These are phyloP conservation scores for Tolypocladium sp. DNA, from an alignment of 2,329 filamentous ascomycete species.

Conservation along the genomic window DNA sequence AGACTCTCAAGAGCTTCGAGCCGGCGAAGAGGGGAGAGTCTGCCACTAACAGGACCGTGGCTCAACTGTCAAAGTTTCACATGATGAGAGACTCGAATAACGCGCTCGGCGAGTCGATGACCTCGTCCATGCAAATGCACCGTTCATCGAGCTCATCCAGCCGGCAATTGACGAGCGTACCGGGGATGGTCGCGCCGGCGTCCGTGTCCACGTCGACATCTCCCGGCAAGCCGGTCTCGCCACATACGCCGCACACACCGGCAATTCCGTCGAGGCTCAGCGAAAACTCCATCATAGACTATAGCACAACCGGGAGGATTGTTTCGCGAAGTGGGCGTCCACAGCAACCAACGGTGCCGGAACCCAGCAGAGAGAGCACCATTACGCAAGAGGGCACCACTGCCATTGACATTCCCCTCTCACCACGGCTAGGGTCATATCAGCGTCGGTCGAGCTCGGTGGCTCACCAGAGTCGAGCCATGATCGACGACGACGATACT, in stretches of 20 bases:
- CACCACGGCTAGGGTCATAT: conserved; percentile 49
- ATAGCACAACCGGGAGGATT: conserved; percentile 18
- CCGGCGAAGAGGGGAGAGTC: conserved; percentile 57
- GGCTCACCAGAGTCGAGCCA: conserved; percentile 49
- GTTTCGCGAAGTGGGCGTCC: conserved; percentile 18
- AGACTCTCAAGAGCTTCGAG: conserved; percentile 76
- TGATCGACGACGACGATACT: conserved; percentile 48
- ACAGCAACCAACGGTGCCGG: conserved; percentile 15
- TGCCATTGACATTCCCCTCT: conserved; percentile 66
- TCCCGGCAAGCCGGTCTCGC: conserved; percentile 81
- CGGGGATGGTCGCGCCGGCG: conserved; percentile 60
- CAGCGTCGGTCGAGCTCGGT: conserved; percentile 61
- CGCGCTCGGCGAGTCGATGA: conserved; percentile 84
- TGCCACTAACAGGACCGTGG: conserved; percentile 64
- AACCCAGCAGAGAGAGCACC: conserved; percentile 25
- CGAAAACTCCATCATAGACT: conserved; percentile 64
- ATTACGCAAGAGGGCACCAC: conserved; percentile 45
- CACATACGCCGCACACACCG: conserved; percentile 85
- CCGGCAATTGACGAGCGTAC: conserved; percentile 48
- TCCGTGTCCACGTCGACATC: conserved; percentile 81
- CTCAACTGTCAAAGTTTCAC: conserved; percentile 77
- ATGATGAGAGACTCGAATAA: conserved; percentile 84
- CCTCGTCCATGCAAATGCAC: conserved; percentile 77
- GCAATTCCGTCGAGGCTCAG: conserved; percentile 90
- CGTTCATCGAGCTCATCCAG: conserved; percentile 70